A percentile compares a stretch with the other conserved stretches of the same genome.
These are phyloP conservation scores for Saccharomyces hybrid DNA, from an alignment of 1,139 yeast species.

Conservation along the genomic window DNA sequence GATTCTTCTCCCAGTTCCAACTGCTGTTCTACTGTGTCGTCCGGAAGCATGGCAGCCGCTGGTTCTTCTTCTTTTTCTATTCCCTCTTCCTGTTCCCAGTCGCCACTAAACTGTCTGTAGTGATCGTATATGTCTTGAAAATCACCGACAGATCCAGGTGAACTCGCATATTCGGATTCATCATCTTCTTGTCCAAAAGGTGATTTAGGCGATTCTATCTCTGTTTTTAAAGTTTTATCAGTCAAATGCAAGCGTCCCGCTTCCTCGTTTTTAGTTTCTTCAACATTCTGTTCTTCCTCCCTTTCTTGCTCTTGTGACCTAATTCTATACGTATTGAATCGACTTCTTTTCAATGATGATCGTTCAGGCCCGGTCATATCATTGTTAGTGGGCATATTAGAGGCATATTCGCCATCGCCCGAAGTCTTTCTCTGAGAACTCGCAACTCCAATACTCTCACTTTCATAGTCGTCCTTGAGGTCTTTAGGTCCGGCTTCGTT, in stretches of 20 bases:
- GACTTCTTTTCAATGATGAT: constrained; percentile 11
- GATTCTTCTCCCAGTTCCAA: not conserved
- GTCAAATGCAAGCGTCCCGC: not conserved
- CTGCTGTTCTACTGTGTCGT: not conserved
- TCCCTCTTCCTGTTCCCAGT: constrained; percentile 6
- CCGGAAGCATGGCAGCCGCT: not conserved
- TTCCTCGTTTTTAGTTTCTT: not conserved
- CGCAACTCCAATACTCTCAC: not conserved
- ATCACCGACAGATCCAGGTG: constrained; percentile 20
- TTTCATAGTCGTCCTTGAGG: not conserved
- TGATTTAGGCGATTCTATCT: not conserved
- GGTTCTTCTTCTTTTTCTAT: constrained; percentile 2
- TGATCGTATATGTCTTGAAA: constrained; percentile 21
- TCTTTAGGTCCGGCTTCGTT: not conserved
- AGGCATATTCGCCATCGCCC: constrained; percentile 11
- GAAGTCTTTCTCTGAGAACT: not conserved
- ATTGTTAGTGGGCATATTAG: constrained; percentile 11
- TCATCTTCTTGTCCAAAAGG: not conserved
- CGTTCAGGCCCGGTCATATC: constrained; percentile 14
- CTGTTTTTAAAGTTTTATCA: not conserved
- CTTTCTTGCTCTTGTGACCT: constrained; percentile 6
- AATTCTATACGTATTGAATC: constrained; percentile 24
- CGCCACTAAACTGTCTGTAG: constrained; percentile 14
- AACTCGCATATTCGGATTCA: constrained; percentile 3
- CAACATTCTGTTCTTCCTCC: not conserved